phyloP scores from a whole-genome alignment of 441 rosid genomes.

The Brassica balearica region DNA sequence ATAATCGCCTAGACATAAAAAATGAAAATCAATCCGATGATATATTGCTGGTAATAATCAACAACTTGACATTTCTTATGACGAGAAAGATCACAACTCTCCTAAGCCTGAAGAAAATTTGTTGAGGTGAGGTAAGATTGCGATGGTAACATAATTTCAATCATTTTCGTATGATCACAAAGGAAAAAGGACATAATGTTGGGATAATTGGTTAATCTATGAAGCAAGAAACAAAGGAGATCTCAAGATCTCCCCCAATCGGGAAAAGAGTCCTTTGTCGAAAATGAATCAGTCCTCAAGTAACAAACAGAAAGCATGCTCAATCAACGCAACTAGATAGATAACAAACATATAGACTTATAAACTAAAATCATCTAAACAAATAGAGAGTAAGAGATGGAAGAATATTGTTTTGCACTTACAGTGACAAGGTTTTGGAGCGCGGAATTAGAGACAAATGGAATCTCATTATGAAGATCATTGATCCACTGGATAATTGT shows the following conservation, averaged over 20 bases:
- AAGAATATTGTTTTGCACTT: background rate
- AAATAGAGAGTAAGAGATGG: background rate
- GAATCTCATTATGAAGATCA: slow-evolving; percentile 26
- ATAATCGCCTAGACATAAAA: too few relatives aligned
- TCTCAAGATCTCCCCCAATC: background rate
- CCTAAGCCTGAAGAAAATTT: background rate
- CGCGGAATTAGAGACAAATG: slow-evolving; percentile 36
- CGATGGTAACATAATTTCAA: background rate
- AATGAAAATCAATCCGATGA: too few relatives aligned
- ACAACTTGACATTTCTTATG: too few relatives aligned
- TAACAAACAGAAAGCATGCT: background rate
- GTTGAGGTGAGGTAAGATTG: background rate
- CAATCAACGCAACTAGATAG: background rate
- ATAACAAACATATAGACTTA: background rate
- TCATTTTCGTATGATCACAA: background rate
- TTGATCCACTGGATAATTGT: slow-evolving; percentile 40
- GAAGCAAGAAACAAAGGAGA: slow-evolving; percentile 24
- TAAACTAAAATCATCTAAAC: slow-evolving; percentile 1
- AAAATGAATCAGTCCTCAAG: background rate
- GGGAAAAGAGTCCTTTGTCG: background rate
- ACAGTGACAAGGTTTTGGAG: slow-evolving; percentile 50
- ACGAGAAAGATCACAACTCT: background rate
- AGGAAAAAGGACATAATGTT: background rate
- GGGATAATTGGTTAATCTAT: slow-evolving; percentile 3
- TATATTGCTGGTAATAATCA: too few relatives aligned